These are phyloP conservation scores for Knoxdaviesia capensis DNA, from an alignment of 2,329 filamentous ascomycete species.

Conservation along the genomic window DNA sequence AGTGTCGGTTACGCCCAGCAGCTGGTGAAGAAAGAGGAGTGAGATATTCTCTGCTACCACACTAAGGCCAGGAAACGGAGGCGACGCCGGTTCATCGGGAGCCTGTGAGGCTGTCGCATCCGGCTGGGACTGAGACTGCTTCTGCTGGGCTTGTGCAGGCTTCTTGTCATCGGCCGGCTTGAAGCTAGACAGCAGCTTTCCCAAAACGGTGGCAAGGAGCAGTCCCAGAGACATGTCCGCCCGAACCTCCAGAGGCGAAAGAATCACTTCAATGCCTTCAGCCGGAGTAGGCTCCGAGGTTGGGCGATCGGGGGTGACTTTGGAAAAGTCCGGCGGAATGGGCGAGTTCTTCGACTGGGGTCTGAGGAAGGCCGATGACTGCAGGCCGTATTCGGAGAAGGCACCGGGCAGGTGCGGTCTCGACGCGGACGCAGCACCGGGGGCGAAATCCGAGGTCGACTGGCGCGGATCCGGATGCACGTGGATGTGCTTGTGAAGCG, in stretches of 20 bases:
- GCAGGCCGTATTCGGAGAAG: slow-evolving; percentile 27
- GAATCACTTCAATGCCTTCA: slow-evolving; percentile 24
- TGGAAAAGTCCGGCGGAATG: too few relatives aligned
- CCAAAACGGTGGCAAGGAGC: slow-evolving; percentile 28
- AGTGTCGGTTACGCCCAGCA: slow-evolving; percentile 30
- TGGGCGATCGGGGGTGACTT: too few relatives aligned
- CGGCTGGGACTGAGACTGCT: slow-evolving; percentile 1
- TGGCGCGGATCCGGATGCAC: slow-evolving; percentile 12
- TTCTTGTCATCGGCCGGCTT: slow-evolving; percentile 7
- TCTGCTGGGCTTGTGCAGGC: background rate
- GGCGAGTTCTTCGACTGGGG: too few relatives aligned
- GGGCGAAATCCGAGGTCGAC: slow-evolving; percentile 9
- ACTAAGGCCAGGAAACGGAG: slow-evolving; percentile 18
- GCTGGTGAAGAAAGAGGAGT: slow-evolving; percentile 32
- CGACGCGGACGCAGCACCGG: background rate
- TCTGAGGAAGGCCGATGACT: too few relatives aligned
- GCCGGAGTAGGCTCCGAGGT: slow-evolving; percentile 3
- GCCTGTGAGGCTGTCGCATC: background rate
- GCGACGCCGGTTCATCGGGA: slow-evolving; percentile 1
- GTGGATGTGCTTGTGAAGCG: slow-evolving; percentile 23
- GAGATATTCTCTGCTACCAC: slow-evolving; percentile 27
- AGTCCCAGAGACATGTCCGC: slow-evolving; percentile 37
- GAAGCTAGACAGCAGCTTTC: slow-evolving; percentile 25
- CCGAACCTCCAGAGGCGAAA: slow-evolving; percentile 31
- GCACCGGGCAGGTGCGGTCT: slow-evolving; percentile 24